Conservation (phyloP, 495 filamentous ascomycete species). For the Hypoxylon rickii region DNA sequence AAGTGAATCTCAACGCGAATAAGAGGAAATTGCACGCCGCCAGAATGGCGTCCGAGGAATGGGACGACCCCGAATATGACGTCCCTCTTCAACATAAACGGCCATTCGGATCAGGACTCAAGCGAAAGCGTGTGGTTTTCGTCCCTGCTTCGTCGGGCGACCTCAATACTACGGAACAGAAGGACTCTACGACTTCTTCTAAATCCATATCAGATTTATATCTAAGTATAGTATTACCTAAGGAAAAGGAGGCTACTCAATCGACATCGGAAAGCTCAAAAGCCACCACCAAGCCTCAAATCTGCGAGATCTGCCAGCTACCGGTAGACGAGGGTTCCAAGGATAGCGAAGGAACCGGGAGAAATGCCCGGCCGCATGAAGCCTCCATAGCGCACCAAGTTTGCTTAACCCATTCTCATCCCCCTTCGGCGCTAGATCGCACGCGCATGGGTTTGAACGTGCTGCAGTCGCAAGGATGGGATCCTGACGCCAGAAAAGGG, state of each 20-base stretch:
- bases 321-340: conserved; percentile 35
- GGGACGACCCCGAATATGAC: conserved; percentile 53
- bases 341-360: conserved; percentile 1
- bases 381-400: conserved; percentile 81
- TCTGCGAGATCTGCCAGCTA: conserved; percentile 44
- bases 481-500: conserved; percentile 76
- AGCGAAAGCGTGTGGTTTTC: conserved; percentile 78
- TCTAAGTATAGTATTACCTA: conserved; percentile 69
- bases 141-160: conserved; percentile 65
- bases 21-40: background rate
- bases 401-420: conserved; percentile 77
- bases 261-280: conserved; percentile 23
- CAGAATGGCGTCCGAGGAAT: conserved; percentile 29
- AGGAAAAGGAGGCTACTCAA: conserved; percentile 36
- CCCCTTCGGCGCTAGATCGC: conserved; percentile 84
- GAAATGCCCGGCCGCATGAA: conserved; percentile 57
- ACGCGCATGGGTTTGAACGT: conserved; percentile 73
- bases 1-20: background rate
- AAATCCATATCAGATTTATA: conserved; percentile 68
- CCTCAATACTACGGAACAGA: conserved; percentile 49
- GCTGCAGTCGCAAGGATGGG: conserved; percentile 81
- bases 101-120: conserved; percentile 79
- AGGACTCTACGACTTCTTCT: conserved; percentile 35
- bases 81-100: conserved; percentile 73
- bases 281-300: conserved; percentile 6